Evolutionary conservation across 2,329 filamentous ascomycete species (phyloP).

Genomic region (Domatiomyces globalis): DNA sequence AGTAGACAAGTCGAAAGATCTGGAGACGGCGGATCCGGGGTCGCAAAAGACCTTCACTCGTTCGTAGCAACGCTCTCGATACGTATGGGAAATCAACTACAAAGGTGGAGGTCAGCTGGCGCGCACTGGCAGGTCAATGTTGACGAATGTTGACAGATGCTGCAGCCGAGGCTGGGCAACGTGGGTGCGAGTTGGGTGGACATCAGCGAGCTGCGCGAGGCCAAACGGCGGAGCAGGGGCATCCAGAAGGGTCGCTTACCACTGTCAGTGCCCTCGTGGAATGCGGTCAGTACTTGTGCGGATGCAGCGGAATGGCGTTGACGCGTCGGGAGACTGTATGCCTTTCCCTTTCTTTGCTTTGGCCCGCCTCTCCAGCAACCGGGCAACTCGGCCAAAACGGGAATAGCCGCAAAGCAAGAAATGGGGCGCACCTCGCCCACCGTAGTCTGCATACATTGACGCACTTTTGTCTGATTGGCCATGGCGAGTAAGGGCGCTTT

Average conservation of each 20-base stretch:
- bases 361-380: neutral
- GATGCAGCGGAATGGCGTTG: neutral
- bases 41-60: neutral
- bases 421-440: too few relatives aligned
- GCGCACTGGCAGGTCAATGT: neutral
- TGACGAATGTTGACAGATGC: neutral
- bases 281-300: neutral
- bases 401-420: neutral
- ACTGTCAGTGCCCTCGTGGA: neutral
- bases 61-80: neutral
- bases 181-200: neutral
- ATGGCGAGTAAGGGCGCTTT: too few relatives aligned
- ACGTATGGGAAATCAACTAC: neutral
- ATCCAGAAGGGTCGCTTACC: neutral
- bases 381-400: neutral
- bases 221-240: neutral
- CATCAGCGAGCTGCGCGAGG: neutral
- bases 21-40: too few relatives aligned
- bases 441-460: too few relatives aligned
- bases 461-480: neutral
- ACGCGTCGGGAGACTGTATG: neutral
- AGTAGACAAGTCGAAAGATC: neutral
- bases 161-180: neutral
- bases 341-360: neutral
- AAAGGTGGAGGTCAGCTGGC: neutral